Evolutionary conservation across 2,329 filamentous ascomycete genomes (phyloP), one percentile per base, ranked within the genome.

Genomic region (Microdochium trichocladiopsis): DNA sequence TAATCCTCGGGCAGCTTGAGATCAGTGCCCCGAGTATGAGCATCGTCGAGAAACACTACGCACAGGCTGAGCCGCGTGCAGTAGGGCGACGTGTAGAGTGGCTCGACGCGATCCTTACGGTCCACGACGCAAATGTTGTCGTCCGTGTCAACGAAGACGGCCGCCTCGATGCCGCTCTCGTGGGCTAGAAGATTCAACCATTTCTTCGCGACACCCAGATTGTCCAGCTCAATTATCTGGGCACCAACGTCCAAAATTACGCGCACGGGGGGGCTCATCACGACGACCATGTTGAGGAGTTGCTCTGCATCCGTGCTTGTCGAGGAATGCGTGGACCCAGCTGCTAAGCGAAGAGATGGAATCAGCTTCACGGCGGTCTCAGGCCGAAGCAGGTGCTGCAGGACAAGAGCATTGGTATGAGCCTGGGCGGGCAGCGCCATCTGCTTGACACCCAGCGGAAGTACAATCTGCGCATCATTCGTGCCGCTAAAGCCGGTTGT

Each of bases 181-280:
- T 55, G 41, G 0, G 55, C 24, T 0, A 57, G 54, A 41, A 57
- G 61, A 1, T 52, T n/a, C 1, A 89, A 60, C 84, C 84, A 88
- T 1, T 58, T 52, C 8, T 57, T 56, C 0, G 82, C 79, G 2
- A 88, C 71, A 2, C 76, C 66, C 0, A 66, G 2, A 55, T 89
- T 89, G 16, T 68, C 72, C 0, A 84, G 65, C 25, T 90, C 86
- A 0, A 91, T 63, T 4, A 91, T 78, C 49, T 86, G 81, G 0
- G 87, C 86, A 0, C 87, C 87, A 0, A 87, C 85, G 56, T 91
- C 86, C 0, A 91, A 70, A 1, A 91, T 76, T 0, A 90, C 84
- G 0, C 76, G 73, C 0, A 79, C 70, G 0, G 66, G 61, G 0
- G 69, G 66, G 0, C 69, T 47, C 47, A 79, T 63, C 0, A 47